phyloP scores from a whole-genome alignment of 352 stramenopile genomes.

The Pythium rishiriense region DNA sequence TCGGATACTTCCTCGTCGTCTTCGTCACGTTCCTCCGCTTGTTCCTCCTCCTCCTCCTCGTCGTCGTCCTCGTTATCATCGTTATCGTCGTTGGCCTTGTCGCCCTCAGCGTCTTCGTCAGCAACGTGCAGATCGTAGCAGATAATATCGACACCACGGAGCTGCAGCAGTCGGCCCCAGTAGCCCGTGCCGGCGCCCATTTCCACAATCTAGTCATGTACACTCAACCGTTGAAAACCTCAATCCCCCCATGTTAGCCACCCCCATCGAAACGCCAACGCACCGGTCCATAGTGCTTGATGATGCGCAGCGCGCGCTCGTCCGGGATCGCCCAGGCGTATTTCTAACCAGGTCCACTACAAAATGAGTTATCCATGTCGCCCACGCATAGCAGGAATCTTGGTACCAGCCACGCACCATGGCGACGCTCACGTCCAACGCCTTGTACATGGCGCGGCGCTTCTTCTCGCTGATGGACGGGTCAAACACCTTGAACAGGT shows the following conservation, averaged over 20 bases:
- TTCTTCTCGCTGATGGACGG: slow-evolving; percentile 64
- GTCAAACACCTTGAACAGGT: slow-evolving; percentile 77
- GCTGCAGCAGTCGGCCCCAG: slow-evolving; percentile 80
- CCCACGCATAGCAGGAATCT: no score
- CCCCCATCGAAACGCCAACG: not conserved
- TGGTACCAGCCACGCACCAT: slow-evolving; percentile 58
- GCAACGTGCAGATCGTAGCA: slow-evolving; percentile 86
- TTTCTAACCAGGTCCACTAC: slow-evolving; percentile 44
- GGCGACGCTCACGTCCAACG: slow-evolving; percentile 74
- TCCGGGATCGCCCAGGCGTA: slow-evolving; percentile 93
- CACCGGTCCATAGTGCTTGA: slow-evolving; percentile 90
- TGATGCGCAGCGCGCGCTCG: slow-evolving; percentile 83
- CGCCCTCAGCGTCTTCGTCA: slow-evolving; percentile 36
- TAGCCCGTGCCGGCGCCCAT: slow-evolving; percentile 91
- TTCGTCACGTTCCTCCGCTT: slow-evolving; percentile 10
- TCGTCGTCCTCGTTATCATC: slow-evolving; percentile 34
- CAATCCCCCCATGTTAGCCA: not conserved
- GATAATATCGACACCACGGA: slow-evolving; percentile 81
- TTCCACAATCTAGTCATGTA: slow-evolving; percentile 76
- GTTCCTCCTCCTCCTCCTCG: slow-evolving; percentile 22
- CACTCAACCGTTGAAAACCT: not conserved
- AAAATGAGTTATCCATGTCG: not conserved
- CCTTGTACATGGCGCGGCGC: slow-evolving; percentile 66
- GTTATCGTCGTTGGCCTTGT: slow-evolving; percentile 28
- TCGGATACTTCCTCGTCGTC: slow-evolving; percentile 32